Conservation (phyloP, 495 filamentous ascomycete species). For the Endocarpon pusillum region DNA sequence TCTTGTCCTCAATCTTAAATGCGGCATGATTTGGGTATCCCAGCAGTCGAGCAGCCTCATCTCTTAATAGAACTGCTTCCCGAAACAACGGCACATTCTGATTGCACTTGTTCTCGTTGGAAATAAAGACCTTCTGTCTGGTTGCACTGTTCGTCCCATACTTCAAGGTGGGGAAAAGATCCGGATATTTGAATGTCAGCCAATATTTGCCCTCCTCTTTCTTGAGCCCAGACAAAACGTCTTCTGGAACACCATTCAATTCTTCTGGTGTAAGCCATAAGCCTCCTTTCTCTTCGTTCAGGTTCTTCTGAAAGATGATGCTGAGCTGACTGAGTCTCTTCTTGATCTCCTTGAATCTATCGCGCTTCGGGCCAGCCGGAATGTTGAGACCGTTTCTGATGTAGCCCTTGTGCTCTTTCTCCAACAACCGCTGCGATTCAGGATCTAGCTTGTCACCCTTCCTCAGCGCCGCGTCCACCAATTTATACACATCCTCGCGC, state of each 20-base stretch:
- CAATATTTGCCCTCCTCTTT: conserved; percentile 48
- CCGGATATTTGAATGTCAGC: conserved; percentile 55
- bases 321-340: conserved; percentile 46
- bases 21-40: conserved; percentile 87
- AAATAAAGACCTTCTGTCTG: conserved; percentile 37
- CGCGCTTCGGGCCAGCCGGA: conserved; percentile 40
- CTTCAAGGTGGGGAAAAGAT: conserved; percentile 47
- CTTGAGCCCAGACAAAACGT: conserved; percentile 44
- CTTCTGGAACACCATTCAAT: conserved; percentile 45
- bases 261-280: conserved; percentile 46
- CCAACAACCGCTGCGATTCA: conserved; percentile 43
- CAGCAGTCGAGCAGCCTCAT: conserved; percentile 80
- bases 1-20: conserved; percentile 87
- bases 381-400: conserved; percentile 46
- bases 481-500: conserved; percentile 49
- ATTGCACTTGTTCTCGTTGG: conserved; percentile 69
- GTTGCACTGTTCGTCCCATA: conserved; percentile 41
- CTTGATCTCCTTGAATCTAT: conserved; percentile 59
- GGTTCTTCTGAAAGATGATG: conserved; percentile 50
- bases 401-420: conserved; percentile 52
- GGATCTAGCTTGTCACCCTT: conserved; percentile 44
- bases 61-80: conserved; percentile 73
- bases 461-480: conserved; percentile 42
- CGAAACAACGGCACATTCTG: conserved; percentile 73
- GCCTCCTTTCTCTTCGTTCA: conserved; percentile 52